Conservation (phyloP, 2,329 filamentous ascomycete genomes). For the Fusarium longipes region DNA sequence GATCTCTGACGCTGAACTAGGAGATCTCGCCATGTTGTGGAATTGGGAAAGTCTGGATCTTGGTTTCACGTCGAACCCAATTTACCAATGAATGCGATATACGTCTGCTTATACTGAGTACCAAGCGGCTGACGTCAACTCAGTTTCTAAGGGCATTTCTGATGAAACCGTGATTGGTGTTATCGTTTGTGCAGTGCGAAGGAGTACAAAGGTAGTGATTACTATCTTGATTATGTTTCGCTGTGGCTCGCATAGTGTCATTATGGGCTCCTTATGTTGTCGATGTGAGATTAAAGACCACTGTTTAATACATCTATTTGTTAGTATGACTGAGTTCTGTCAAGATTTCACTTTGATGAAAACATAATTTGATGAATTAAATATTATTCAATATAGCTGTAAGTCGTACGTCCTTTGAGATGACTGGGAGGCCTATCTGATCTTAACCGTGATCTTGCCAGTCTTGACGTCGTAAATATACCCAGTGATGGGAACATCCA, state of each 20-base stretch:
- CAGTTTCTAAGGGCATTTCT: too few species aligned
- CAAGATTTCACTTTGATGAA: too few species aligned
- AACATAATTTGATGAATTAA: too few species aligned
- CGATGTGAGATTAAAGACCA: too few species aligned
- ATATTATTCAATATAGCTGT: not conserved
- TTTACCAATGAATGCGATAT: conserved; percentile 2
- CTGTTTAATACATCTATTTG: too few species aligned
- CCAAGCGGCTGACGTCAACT: too few species aligned
- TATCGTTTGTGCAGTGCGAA: too few species aligned
- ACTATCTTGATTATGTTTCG: too few species aligned
- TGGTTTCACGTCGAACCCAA: conserved; percentile 20
- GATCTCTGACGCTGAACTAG: conserved; percentile 19
- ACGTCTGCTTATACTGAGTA: accelerated
- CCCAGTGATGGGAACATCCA: conserved; percentile 73
- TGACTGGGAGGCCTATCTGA: not conserved
- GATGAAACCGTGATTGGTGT: too few species aligned
- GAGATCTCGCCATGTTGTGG: conserved; percentile 27
- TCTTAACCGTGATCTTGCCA: conserved; percentile 61
- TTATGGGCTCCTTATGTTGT: not conserved
- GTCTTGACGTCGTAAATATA: conserved; percentile 84
- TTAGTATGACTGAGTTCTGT: too few species aligned
- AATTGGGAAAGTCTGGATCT: conserved; percentile 28
- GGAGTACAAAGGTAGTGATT: too few species aligned
- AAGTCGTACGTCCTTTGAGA: not conserved
- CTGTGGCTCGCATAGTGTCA: too few species aligned